Evolutionary conservation across 768 basidiomycete species (phyloP).

Genomic region (Agaricus subrufescens): DNA sequence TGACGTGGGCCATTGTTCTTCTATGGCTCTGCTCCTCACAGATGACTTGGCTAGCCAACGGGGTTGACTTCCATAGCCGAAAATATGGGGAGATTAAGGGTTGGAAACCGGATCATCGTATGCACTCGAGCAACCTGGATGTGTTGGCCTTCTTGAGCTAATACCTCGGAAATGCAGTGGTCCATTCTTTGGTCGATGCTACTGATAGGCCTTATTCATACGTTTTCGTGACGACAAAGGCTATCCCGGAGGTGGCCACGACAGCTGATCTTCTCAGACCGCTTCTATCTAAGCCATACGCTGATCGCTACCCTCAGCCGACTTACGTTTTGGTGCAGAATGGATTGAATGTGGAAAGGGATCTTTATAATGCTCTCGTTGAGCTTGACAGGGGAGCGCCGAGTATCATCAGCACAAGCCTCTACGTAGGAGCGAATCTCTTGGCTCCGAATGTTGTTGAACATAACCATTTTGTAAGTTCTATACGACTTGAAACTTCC

Average conservation of each 20-base stretch:
- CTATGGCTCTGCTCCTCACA: not conserved
- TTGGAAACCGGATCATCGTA: conserved; percentile 65
- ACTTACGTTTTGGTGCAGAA: conserved; percentile 67
- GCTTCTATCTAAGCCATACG: conserved; percentile 45
- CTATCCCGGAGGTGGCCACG: conserved; percentile 58
- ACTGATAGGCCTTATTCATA: conserved; percentile 57
- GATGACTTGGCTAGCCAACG: conserved; percentile 32
- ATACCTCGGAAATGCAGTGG: conserved; percentile 33
- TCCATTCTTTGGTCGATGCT: conserved; percentile 54
- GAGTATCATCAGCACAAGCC: conserved; percentile 48
- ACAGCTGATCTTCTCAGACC: conserved; percentile 55
- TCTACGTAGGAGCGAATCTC: conserved; percentile 53
- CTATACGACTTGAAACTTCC: not conserved
- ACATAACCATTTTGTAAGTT: conserved; percentile 48
- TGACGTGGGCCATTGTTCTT: not conserved
- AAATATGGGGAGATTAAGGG: conserved; percentile 54
- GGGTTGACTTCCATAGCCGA: conserved; percentile 50
- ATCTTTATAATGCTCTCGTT: conserved; percentile 51
- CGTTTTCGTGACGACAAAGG: conserved; percentile 68
- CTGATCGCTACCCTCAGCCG: conserved; percentile 43
- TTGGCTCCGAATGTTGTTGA: conserved; percentile 41
- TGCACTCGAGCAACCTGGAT: conserved; percentile 15
- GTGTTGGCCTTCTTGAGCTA: not conserved
- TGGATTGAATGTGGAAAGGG: conserved; percentile 65
- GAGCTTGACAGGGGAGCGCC: conserved; percentile 37